Base-by-base conservation (phyloP, 176 grass and related monocot genomes). In the Calamus simplicifolius region DNA sequence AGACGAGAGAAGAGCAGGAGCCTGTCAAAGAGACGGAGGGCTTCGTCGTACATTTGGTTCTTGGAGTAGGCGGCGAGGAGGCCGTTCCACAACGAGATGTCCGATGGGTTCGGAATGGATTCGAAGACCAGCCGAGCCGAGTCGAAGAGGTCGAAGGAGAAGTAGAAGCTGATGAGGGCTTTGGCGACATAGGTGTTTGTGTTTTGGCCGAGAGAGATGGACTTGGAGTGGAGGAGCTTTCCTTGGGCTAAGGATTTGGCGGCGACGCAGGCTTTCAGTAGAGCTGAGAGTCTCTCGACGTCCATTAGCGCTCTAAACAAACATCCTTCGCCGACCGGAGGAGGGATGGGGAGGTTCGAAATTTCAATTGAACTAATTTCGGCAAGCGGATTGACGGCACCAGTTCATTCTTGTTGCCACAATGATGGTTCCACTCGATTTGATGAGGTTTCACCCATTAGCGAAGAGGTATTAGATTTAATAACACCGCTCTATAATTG, bases 41-140 rank as follows among this genome's bases (percentile, higher is more conserved):
- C 58, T 31, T 73, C 48, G 3, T 30, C 27, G 29, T 63, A 50
- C 28, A 73, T 28, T 3, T 55, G 49, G 50, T 59, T 52, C 70
- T 63, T 73, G 18, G 70, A 61, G 58, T 61, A 73, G 16, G 50
- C 58, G 8, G 70, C 25, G 29, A 73, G 58, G 58, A 73, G 58
- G 29, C 57, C 29, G 29, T 73, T 73, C 70, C 70, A 73, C 7
- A 52, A 26, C 50, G 70, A 48, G 58, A 73, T 28, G 50, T 63
- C 70, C 6, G 51, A 16, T 50, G 49, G 29, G 28, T 21, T 21
- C n/a, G 12, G 18, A 19, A 64, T 12, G 18, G 70, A 73, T 16
- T 73, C 58, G 28, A 73, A 28, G 51, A 73, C 28, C 27, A 38
- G 10, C 27, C 29, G 50, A 12, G 70, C 70, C 28, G 59, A 19